Evolutionary conservation across 2,329 filamentous ascomycete genomes (phyloP).

Genomic region (Ophiocordyceps australis): DNA sequence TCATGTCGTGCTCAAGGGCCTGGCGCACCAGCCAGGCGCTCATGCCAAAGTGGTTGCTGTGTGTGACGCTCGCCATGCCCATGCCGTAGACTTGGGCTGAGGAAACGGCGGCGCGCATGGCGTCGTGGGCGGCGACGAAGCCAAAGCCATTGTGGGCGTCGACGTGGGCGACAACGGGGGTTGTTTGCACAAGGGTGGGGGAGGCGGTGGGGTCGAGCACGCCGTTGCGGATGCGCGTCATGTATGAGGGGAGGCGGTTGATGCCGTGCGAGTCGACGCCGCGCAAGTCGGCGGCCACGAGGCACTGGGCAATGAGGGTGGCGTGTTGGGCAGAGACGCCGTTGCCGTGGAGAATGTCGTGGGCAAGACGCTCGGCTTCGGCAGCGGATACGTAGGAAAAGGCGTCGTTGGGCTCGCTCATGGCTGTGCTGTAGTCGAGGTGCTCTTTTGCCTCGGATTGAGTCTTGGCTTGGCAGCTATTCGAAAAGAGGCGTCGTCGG

Average conservation of each 20-base stretch:
- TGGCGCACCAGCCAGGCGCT: conserved; percentile 64
- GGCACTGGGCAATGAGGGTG: conserved; percentile 42
- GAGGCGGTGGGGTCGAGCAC: conserved; percentile 43
- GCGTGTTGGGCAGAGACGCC: conserved; percentile 42
- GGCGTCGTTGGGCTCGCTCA: no score
- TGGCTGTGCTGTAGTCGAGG: no score
- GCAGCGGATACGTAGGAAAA: conserved; percentile 18
- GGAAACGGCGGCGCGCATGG: conserved; percentile 48
- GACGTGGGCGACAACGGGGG: conserved; percentile 52
- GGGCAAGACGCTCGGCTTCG: conserved; percentile 27
- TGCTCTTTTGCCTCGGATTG: no score
- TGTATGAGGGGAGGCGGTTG: conserved; percentile 63
- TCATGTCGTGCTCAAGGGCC: conserved; percentile 53
- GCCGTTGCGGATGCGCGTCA: conserved; percentile 51
- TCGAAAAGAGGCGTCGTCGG: no score
- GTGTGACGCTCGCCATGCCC: conserved; percentile 57
- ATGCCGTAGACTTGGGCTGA: conserved; percentile 50
- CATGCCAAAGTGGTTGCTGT: conserved; percentile 76
- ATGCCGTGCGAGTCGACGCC: conserved; percentile 65
- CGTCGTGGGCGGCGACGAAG: conserved; percentile 48
- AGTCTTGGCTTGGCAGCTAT: no score
- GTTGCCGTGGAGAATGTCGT: conserved; percentile 38
- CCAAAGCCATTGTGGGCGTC: conserved; percentile 57
- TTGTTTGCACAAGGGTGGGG: conserved; percentile 41
- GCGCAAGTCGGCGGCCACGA: conserved; percentile 58